Conservation (phyloP, 1,139 yeast species). For the Debaryomycetaceae sp. region DNA sequence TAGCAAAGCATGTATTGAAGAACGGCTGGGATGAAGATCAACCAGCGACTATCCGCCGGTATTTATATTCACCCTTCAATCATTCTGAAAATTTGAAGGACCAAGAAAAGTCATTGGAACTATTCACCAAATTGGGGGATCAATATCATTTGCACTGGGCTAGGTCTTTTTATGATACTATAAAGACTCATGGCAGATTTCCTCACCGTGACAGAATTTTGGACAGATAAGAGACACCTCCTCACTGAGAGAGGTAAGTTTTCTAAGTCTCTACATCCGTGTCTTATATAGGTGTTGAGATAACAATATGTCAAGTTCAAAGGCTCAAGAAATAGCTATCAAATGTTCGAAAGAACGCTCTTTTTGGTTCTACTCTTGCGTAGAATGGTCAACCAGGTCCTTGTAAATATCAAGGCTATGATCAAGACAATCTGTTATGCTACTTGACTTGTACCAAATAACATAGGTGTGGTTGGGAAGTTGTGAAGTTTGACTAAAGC, state of each 20-base stretch:
- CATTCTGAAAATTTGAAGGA: conserved; percentile 5
- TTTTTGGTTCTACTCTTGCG: too few species aligned
- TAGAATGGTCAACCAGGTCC: too few species aligned
- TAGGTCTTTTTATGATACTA: conserved; percentile 1
- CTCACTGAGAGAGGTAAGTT: not conserved
- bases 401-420: too few species aligned
- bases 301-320: too few species aligned
- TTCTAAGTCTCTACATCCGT: too few species aligned
- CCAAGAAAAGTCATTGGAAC: conserved; percentile 2
- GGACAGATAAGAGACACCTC: not conserved
- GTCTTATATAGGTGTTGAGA: too few species aligned
- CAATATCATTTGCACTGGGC: conserved; percentile 6
- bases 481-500: too few species aligned
- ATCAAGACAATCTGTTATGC: too few species aligned
- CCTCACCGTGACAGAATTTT: conserved; percentile 5
- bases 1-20: conserved; percentile 2
- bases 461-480: too few species aligned
- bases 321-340: too few species aligned
- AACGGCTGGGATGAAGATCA: conserved; percentile 6
- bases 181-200: conserved; percentile 3
- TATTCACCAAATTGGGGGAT: conserved; percentile 4
- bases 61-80: conserved; percentile 5
- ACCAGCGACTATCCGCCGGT: conserved; percentile 2
- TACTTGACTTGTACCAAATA: too few species aligned
- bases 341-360: too few species aligned